Percentiles rank a stretch among this genome's conserved stretches.
Conservation (phyloP, 2,329 filamentous ascomycete genomes). For the Venturiaceae sp. region DNA sequence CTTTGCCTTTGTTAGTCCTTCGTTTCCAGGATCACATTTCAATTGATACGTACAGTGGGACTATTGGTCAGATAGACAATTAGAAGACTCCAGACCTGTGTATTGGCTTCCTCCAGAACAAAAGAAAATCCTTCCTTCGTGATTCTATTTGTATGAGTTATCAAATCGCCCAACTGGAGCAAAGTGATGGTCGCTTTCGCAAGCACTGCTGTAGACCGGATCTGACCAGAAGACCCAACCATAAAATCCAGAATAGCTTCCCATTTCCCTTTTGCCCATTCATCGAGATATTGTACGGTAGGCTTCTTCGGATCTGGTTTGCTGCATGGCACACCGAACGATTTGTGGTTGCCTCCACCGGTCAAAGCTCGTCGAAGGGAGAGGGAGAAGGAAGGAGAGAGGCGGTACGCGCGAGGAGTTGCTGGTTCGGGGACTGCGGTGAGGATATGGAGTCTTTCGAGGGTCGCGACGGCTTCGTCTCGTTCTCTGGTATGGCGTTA, state of each 20-base stretch:
- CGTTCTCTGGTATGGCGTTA: slow-evolving; percentile 49
- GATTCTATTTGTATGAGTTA: slow-evolving; percentile 53
- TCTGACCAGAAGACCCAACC: slow-evolving; percentile 49
- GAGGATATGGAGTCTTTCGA: slow-evolving; percentile 81
- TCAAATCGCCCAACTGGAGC: slow-evolving; percentile 69
- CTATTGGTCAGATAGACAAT: slow-evolving; percentile 87
- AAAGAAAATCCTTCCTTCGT: slow-evolving; percentile 93
- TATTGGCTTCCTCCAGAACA: slow-evolving; percentile 86
- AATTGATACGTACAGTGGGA: slow-evolving; percentile 39
- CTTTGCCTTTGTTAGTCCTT: slow-evolving; percentile 15
- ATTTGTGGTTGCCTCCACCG: slow-evolving; percentile 74
- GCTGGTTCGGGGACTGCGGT: slow-evolving; percentile 44
- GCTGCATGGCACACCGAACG: slow-evolving; percentile 78
- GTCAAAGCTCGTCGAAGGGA: slow-evolving; percentile 82
- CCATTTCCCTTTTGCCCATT: slow-evolving; percentile 82
- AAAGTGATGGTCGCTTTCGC: slow-evolving; percentile 74
- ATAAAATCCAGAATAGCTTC: slow-evolving; percentile 95
- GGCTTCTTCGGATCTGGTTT: slow-evolving; percentile 48
- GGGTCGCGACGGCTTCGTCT: slow-evolving; percentile 71
- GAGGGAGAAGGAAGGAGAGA: slow-evolving; percentile 72
- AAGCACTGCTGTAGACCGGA: slow-evolving; percentile 17
- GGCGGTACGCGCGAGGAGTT: slow-evolving; percentile 60
- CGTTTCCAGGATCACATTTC: background rate
- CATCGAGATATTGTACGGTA: slow-evolving; percentile 65
- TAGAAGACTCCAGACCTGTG: slow-evolving; percentile 92